phyloP scores from a whole-genome alignment of 139 green algal species.

The Pleodorina starrii region DNA sequence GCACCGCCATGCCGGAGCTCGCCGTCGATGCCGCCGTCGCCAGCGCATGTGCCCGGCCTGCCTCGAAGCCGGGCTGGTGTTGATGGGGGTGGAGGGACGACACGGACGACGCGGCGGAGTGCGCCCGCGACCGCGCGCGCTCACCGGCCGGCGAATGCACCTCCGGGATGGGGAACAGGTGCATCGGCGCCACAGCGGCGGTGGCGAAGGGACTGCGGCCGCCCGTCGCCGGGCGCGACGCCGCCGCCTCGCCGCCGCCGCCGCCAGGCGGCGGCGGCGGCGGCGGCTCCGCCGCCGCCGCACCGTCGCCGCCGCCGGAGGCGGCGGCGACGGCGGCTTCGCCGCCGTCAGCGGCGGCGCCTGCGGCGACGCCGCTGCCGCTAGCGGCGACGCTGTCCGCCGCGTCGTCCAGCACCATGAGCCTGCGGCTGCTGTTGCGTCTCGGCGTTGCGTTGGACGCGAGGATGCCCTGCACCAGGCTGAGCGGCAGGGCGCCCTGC shows the following conservation, averaged over 20 bases:
- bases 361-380: background rate
- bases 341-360: background rate
- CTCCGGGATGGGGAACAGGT: constrained; percentile 43
- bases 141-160: constrained; percentile 16
- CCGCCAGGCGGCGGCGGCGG: too few relatives aligned
- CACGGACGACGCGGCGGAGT: background rate
- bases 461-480: constrained; percentile 34
- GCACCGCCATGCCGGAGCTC: background rate
- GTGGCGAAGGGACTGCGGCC: background rate
- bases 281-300: background rate
- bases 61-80: too few relatives aligned
- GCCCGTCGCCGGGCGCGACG: background rate
- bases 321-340: background rate
- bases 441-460: background rate
- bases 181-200: background rate
- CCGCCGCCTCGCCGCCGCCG: background rate
- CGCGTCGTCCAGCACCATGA: background rate
- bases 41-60: too few relatives aligned
- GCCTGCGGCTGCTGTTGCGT: background rate
- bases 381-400: background rate
- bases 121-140: background rate
- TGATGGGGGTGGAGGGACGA: background rate
- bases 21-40: background rate
- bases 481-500: constrained; percentile 10
- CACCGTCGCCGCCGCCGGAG: background rate